These are phyloP conservation scores for Kodamaea leandrae DNA, from an alignment of 805 yeast genomes.

Conservation along the genomic window DNA sequence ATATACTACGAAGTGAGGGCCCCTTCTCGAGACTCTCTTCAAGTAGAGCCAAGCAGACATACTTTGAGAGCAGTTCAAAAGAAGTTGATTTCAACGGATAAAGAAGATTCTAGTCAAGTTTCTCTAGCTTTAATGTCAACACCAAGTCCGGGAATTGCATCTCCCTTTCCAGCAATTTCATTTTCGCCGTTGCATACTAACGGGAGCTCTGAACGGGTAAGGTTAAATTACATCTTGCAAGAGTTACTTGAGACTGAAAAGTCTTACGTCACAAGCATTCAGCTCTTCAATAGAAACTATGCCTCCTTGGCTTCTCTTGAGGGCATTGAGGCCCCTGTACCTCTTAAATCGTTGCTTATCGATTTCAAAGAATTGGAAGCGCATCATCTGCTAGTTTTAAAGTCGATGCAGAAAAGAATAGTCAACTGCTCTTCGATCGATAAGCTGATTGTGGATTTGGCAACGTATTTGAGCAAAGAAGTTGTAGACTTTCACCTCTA, in stretches of 20 bases:
- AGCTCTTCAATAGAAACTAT: constrained; percentile 42
- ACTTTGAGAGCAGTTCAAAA: too few species aligned
- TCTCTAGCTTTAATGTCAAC: too few species aligned
- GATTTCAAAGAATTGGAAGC: constrained; percentile 4
- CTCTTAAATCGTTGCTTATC: constrained; percentile 2
- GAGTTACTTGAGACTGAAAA: constrained; percentile 52
- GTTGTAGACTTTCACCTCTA: constrained; percentile 28
- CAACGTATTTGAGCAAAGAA: constrained; percentile 17
- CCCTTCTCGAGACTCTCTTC: too few species aligned
- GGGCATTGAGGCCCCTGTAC: constrained; percentile 33
- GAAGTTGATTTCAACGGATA: too few species aligned
- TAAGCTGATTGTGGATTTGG: constrained; percentile 13
- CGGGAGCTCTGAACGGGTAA: constrained; percentile 8
- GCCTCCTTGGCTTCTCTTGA: constrained; percentile 33
- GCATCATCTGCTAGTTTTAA: constrained; percentile 30
- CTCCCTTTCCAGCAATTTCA: constrained; percentile 21
- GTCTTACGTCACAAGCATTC: constrained; percentile 44
- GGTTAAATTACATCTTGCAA: constrained; percentile 32
- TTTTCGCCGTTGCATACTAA: constrained; percentile 17
- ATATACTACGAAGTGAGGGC: too few species aligned
- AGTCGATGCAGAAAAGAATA: neutral
- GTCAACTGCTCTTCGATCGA: neutral
- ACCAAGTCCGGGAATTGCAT: constrained; percentile 10
- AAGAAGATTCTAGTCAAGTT: too few species aligned
- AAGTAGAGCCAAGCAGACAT: too few species aligned